Evolutionary conservation across 2,329 filamentous ascomycete genomes (phyloP).

Genomic region (Paecilomyces sp.): DNA sequence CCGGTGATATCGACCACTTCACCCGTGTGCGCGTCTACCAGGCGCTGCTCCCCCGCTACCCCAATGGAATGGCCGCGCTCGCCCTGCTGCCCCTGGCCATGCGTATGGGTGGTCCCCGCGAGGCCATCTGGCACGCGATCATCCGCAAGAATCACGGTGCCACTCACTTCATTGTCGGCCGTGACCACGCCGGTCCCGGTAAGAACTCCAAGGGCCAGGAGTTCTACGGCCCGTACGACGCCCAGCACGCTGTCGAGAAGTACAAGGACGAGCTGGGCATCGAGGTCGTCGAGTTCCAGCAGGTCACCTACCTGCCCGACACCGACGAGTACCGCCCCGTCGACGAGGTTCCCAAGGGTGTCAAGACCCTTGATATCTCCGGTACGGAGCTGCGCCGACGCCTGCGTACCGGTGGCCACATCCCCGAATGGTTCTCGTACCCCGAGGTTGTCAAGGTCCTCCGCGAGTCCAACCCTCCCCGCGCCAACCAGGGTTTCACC

Average conservation of each 20-base stretch:
- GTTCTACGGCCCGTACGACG: conserved; percentile 97
- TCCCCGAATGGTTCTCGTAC: conserved; percentile 99
- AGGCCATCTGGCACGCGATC: conserved; percentile 99
- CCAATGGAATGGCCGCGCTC: conserved; percentile 97
- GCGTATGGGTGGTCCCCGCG: conserved; percentile 97
- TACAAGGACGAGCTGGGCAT: conserved; percentile 96
- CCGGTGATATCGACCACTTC: conserved; percentile 99
- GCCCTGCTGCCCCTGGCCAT: conserved; percentile 93
- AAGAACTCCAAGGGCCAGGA: conserved; percentile 97
- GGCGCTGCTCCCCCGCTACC: conserved; percentile 90
- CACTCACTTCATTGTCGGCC: conserved; percentile 97
- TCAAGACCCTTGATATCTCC: conserved; percentile 81
- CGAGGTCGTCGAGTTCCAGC: conserved; percentile 98
- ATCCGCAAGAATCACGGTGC: conserved; percentile 99
- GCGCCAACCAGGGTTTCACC: conserved; percentile 90
- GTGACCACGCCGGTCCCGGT: conserved; percentile 94
- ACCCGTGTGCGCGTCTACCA: conserved; percentile 98
- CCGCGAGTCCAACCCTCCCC: conserved; percentile 89
- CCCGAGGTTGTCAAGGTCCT: conserved; percentile 96
- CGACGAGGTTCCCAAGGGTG: conserved; percentile 77
- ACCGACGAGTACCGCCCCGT: conserved; percentile 92
- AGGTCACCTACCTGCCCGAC: conserved; percentile 98
- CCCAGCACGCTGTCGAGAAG: conserved; percentile 92
- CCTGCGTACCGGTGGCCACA: conserved; percentile 84
- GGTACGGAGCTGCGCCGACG: conserved; percentile 87